phyloP scores from a whole-genome alignment of 202 grass and related monocot genomes.

The Zizania palustris region DNA sequence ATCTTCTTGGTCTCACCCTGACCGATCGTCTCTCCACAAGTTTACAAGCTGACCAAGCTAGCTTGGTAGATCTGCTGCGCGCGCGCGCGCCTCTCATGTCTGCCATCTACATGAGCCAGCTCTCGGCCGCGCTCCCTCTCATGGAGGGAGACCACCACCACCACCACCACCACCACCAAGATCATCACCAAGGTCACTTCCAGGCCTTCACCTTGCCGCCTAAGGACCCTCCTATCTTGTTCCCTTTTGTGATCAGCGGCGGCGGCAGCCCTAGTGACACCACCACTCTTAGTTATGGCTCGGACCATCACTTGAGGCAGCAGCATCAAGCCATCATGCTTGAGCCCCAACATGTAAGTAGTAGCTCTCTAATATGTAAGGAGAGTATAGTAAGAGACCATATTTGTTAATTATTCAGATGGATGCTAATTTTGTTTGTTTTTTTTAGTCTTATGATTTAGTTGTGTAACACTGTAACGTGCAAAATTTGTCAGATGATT shows the following conservation, averaged over 20 bases:
- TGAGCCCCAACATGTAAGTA: constrained; percentile 47
- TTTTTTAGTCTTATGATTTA: background rate
- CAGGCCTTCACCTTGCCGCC: constrained; percentile 56
- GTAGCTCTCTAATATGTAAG: background rate
- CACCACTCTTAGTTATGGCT: constrained; percentile 47
- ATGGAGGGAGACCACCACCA: constrained; percentile 61
- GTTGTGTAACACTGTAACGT: no score
- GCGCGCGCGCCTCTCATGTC: constrained; percentile 51
- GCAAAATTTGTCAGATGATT: constrained; percentile 64
- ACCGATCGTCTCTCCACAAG: no score
- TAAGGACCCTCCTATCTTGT: constrained; percentile 55
- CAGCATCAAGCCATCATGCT: constrained; percentile 40
- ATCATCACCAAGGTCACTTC: constrained; percentile 54
- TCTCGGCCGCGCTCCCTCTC: constrained; percentile 59
- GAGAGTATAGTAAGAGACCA: no score
- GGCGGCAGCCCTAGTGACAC: constrained; percentile 41
- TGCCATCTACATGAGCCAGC: constrained; percentile 83
- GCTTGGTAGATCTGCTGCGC: no score
- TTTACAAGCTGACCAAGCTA: no score
- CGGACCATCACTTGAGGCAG: constrained; percentile 48
- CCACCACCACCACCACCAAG: constrained; percentile 53
- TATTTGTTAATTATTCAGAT: no score
- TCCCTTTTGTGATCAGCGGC: constrained; percentile 60
- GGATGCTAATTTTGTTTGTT: background rate
- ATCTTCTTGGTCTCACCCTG: no score